Evolutionary conservation across 139 green algal species (phyloP).

Genomic region (Yamagishiella unicocca): DNA sequence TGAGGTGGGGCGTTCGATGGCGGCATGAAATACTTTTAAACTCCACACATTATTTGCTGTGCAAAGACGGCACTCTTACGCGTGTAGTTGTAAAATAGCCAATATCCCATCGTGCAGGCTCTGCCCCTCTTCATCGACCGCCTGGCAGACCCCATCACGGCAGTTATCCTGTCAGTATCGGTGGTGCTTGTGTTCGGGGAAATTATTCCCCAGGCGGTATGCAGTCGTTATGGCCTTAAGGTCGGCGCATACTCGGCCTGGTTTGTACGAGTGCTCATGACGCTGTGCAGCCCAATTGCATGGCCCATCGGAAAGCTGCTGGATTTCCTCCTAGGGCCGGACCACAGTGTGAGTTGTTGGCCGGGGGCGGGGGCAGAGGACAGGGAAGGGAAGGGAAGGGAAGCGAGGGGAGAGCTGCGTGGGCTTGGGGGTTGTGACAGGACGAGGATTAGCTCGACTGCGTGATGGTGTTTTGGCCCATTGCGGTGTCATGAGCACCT

Average conservation of each 20-base stretch:
- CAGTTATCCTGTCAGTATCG: conserved; percentile 74
- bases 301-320: conserved; percentile 89
- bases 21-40: too few relatives aligned
- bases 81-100: too few relatives aligned
- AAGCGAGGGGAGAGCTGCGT: background rate
- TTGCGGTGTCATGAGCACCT: too few relatives aligned
- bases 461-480: too few relatives aligned
- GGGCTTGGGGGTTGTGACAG: background rate
- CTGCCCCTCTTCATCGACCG: conserved; percentile 81
- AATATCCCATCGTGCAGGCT: conserved; percentile 51
- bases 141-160: conserved; percentile 71
- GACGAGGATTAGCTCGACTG: too few relatives aligned
- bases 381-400: background rate
- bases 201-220: conserved; percentile 71
- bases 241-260: conserved; percentile 87
- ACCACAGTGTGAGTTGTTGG: conserved; percentile 62
- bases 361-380: background rate
- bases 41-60: too few relatives aligned
- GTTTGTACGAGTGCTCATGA: conserved; percentile 86
- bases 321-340: conserved; percentile 82
- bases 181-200: conserved; percentile 91
- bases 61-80: too few relatives aligned
- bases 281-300: conserved; percentile 72
- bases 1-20: conserved; percentile 65
- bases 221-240: conserved; percentile 87